Conservation (phyloP, 2,329 filamentous ascomycete genomes). For the Tolypocladium album region DNA sequence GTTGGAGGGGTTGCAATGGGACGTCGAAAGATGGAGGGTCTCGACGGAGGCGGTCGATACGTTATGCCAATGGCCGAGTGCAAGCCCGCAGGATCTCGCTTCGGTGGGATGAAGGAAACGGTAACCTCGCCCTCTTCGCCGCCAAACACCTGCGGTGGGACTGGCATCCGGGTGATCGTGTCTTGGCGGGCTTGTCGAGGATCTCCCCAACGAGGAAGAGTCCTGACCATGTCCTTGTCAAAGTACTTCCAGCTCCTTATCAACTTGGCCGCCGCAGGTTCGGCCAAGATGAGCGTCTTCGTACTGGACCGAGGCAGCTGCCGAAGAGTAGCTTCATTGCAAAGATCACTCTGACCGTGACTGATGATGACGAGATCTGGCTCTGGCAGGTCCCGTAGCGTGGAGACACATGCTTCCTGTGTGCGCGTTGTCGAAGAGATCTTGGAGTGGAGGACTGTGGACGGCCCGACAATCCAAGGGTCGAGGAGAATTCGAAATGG, state of each 20-base stretch:
- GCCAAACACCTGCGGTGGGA: slow-evolving; percentile 40
- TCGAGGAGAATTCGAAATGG: slow-evolving; percentile 61
- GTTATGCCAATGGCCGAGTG: slow-evolving; percentile 64
- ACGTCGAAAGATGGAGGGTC: slow-evolving; percentile 8
- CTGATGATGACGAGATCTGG: slow-evolving; percentile 36
- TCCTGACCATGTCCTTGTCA: slow-evolving; percentile 33
- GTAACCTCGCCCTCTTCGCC: slow-evolving; percentile 58
- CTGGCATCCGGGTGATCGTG: slow-evolving; percentile 31
- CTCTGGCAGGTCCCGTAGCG: slow-evolving; percentile 29
- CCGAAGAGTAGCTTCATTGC: slow-evolving; percentile 57
- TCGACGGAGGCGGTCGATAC: slow-evolving; percentile 46
- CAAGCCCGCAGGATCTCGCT: slow-evolving; percentile 46
- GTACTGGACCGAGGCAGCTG: slow-evolving; percentile 44
- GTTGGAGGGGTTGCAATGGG: slow-evolving; percentile 7
- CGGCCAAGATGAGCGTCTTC: slow-evolving; percentile 54
- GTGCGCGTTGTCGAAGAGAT: slow-evolving; percentile 51
- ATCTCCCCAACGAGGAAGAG: slow-evolving; percentile 36
- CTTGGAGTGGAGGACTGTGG: slow-evolving; percentile 47
- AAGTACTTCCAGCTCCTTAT: slow-evolving; percentile 63
- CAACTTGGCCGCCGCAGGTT: slow-evolving; percentile 50
- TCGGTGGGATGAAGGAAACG: slow-evolving; percentile 53
- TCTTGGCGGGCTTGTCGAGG: slow-evolving; percentile 21
- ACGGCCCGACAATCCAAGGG: slow-evolving; percentile 56
- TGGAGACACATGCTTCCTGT: slow-evolving; percentile 43
- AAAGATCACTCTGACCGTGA: slow-evolving; percentile 50